These are phyloP conservation scores for Celoporthe dispersa DNA, from an alignment of 2,329 filamentous ascomycete species.

Conservation along the genomic window DNA sequence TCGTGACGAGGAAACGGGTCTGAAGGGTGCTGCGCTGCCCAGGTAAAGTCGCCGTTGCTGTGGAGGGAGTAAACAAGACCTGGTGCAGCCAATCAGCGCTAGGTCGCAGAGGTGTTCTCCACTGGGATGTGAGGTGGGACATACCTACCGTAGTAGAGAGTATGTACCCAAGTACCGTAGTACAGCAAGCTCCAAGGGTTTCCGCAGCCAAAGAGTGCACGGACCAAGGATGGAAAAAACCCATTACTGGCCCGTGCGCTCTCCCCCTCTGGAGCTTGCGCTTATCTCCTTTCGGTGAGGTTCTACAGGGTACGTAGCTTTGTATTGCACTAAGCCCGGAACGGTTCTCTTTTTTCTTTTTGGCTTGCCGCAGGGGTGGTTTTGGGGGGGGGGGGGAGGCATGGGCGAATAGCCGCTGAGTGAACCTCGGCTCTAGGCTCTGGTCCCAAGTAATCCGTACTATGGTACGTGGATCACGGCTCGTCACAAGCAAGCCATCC, in stretches of 20 bases:
- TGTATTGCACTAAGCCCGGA: neutral
- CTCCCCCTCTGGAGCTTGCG: too few relatives aligned
- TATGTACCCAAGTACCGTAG: too few relatives aligned
- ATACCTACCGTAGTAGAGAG: too few relatives aligned
- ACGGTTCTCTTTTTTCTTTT: neutral
- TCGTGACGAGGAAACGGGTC: conserved; percentile 9
- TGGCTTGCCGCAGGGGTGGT: neutral
- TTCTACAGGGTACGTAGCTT: neutral
- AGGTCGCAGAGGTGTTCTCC: neutral
- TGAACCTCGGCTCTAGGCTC: conserved; percentile 17
- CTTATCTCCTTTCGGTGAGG: too few relatives aligned
- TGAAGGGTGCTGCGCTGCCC: conserved; percentile 18
- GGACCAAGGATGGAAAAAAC: too few relatives aligned
- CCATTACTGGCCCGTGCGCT: too few relatives aligned
- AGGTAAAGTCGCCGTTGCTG: conserved; percentile 20
- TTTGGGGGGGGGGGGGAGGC: neutral
- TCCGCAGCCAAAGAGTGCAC: too few relatives aligned
- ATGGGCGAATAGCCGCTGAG: neutral
- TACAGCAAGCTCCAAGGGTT: too few relatives aligned
- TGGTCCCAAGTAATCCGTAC: neutral
- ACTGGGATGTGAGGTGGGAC: neutral
- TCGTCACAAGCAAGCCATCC: conserved; percentile 10
- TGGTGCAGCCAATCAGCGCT: conserved; percentile 14
- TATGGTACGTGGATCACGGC: conserved; percentile 8
- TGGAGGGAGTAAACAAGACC: conserved; percentile 27